phyloP scores from a whole-genome alignment of 768 basidiomycete species.

The Pleurotus djamor region DNA sequence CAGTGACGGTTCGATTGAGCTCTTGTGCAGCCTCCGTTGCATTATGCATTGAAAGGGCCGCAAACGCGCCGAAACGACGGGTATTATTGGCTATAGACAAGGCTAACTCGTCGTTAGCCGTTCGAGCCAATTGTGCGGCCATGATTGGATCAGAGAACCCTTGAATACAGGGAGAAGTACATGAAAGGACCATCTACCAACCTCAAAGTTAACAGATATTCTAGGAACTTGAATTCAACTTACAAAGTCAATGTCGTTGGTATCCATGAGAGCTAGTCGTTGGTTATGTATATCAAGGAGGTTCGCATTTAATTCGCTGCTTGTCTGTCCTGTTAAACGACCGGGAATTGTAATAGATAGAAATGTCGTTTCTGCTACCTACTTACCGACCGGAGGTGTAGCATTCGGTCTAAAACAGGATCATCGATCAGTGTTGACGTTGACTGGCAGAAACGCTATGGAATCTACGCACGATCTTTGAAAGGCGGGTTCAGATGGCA shows the following conservation, averaged over 20 bases:
- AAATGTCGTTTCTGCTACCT: background rate
- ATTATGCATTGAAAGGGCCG: slow-evolving; percentile 41
- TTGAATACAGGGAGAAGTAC: slow-evolving; percentile 34
- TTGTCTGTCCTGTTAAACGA: slow-evolving; percentile 21
- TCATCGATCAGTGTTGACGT: background rate
- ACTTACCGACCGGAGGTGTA: slow-evolving; percentile 30
- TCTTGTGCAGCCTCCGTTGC: slow-evolving; percentile 37
- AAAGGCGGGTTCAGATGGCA: slow-evolving; percentile 26
- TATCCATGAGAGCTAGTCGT: slow-evolving; percentile 31
- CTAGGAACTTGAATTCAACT: background rate
- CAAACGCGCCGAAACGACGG: slow-evolving; percentile 38
- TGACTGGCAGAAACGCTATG: no score
- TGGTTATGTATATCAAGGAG: slow-evolving; percentile 37
- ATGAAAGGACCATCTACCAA: slow-evolving; percentile 37
- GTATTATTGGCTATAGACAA: slow-evolving; percentile 35
- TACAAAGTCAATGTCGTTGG: slow-evolving; percentile 35
- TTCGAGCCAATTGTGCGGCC: slow-evolving; percentile 30
- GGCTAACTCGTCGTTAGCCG: slow-evolving; percentile 34
- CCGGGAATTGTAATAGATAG: background rate
- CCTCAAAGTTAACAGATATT: background rate
- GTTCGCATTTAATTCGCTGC: slow-evolving; percentile 26
- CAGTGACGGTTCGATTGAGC: slow-evolving; percentile 33
- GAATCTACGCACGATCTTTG: slow-evolving; percentile 21
- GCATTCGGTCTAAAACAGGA: background rate
- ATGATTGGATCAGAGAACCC: slow-evolving; percentile 29